Base-by-base conservation (phyloP, 257 asterid genomes). In the Primulina tabacum region DNA sequence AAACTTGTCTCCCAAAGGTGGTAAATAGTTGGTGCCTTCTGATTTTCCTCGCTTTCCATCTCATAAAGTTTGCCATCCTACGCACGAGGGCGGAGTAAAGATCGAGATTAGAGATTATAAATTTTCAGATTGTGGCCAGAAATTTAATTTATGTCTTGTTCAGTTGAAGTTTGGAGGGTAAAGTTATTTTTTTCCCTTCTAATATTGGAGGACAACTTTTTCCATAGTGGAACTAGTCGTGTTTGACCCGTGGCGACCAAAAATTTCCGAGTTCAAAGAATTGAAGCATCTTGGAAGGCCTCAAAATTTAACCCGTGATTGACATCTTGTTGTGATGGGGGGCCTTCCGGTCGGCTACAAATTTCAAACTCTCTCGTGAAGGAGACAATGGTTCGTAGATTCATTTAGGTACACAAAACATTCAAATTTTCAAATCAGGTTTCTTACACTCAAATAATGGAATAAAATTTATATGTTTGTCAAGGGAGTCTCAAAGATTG, bases 1-100 rank as follows among this genome's bases (percentile, higher is more conserved):
- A 63, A 35, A 35, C 28, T 63, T 2, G 38, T 50, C 20, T 5
- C 20, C 53, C 82, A 77, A 28, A 26, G 64, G 67, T 65, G 52
- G 61, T 43, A 43, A 50, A 14, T 50, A 50, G 57, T 50, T 50
- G 57, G 8, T 50, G 57, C 20, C 57, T 14, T 50, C 8, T 14
- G 21, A 50, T 16, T 14, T 47, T 14, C 18, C 18, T 47, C 14
- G 18, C 55, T 47, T 47, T 47, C 55, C 18, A 47, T 47, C 18
- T 14, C 55, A 47, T 14, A 12, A 47, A 47, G 55, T 14, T 47
- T 47, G 55, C 18, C n/a, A 47, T 47, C 18, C 55, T 14, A 43
- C 53, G 55, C 55, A 14, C 18, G 18, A 47, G 18, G 55, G 55
- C 55, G 2, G 57, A 16, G 21, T 50, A 21, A 50, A 50, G 21